Conservation (phyloP, 108 stramenopile genomes). For the Skeletonema tropicum region DNA sequence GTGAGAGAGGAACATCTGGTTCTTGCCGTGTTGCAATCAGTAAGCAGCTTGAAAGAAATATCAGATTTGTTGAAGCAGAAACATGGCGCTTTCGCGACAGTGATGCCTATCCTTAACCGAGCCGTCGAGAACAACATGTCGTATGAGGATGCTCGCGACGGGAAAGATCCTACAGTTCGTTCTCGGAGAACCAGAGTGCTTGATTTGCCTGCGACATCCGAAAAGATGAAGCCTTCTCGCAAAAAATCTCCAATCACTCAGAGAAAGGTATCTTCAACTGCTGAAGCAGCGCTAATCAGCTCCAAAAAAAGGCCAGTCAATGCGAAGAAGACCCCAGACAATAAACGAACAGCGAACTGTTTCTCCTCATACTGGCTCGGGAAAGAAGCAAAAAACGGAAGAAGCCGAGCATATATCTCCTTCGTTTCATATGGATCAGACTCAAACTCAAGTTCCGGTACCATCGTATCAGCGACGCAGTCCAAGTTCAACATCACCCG, state of each 20-base stretch:
- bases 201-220: neutral
- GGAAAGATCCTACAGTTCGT: conserved; percentile 25
- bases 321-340: conserved; percentile 1
- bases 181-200: conserved; percentile 7
- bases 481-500: neutral
- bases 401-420: conserved; percentile 13
- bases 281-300: neutral
- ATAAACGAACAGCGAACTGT: conserved; percentile 5
- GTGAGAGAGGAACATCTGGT: conserved; percentile 39
- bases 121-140: conserved; percentile 37
- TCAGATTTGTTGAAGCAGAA: conserved; percentile 12
- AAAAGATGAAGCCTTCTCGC: conserved; percentile 5
- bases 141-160: conserved; percentile 25
- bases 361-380: conserved; percentile 5
- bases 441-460: conserved; percentile 11
- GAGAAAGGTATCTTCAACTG: neutral
- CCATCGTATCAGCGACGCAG: conserved; percentile 17
- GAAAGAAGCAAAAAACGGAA: conserved; percentile 5
- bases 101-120: conserved; percentile 29
- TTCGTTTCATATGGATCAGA: conserved; percentile 33
- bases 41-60: conserved; percentile 9
- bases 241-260: neutral
- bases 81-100: neutral
- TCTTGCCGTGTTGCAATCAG: conserved; percentile 28
- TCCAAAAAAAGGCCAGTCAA: neutral